Evolutionary conservation across 345 rosid genomes (phyloP).

Genomic region (Dipteronia dyeriana): DNA sequence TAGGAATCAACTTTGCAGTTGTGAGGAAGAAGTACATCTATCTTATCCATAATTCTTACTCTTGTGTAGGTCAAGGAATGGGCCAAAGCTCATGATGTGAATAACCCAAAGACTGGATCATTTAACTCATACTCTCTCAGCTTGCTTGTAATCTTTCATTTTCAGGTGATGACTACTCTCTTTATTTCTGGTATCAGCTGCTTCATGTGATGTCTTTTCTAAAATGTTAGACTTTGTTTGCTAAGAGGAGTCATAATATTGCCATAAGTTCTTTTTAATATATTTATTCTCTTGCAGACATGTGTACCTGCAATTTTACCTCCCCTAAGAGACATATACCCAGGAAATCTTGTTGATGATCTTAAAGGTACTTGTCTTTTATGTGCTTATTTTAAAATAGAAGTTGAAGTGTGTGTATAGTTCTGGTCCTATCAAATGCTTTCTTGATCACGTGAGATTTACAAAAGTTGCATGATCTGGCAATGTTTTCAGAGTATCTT

Average conservation of each 20-base stretch:
- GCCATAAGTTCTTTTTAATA: not conserved
- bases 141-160: slow-evolving; percentile 87
- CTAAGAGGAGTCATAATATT: not conserved
- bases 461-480: not conserved
- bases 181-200: not conserved
- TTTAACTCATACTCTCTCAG: slow-evolving; percentile 82
- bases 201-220: not conserved
- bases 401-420: not conserved
- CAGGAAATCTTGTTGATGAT: slow-evolving; percentile 62
- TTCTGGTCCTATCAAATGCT: not conserved
- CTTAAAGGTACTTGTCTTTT: slow-evolving; percentile 58
- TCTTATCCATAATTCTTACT: slow-evolving; percentile 5
- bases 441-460: not conserved
- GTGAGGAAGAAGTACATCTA: slow-evolving; percentile 2
- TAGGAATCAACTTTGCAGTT: not conserved
- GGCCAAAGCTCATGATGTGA: slow-evolving; percentile 85
- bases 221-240: not conserved
- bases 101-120: slow-evolving; percentile 66
- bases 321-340: slow-evolving; percentile 74
- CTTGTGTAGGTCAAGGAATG: slow-evolving; percentile 86
- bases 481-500: not conserved
- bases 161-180: slow-evolving; percentile 57
- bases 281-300: slow-evolving; percentile 50
- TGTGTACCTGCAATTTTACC: slow-evolving; percentile 88
- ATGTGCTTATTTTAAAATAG: not conserved